Evolutionary conservation across 371 early-diverging fungal genomes (phyloP), one percentile per base, ranked within the genome.

Genomic region (Phascolomyces articulosus): DNA sequence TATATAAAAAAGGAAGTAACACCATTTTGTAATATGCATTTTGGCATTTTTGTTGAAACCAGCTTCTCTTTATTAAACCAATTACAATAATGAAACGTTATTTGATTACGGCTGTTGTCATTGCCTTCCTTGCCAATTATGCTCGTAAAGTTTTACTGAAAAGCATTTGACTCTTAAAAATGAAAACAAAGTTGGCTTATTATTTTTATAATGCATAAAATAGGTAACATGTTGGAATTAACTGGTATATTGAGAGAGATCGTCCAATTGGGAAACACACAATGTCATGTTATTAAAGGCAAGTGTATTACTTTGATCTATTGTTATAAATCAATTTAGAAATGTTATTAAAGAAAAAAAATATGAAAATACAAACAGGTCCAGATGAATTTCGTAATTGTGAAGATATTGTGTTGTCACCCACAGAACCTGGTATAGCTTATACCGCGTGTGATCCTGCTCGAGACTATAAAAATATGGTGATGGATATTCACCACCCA

Each of bases 401-500:
- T 53, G 82, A 81, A 54, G 77, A 81, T 34, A 47, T 67, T 4
- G 53, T 71, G 4, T 40, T 69, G 7, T 44, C 44, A n/a, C 34
- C 51, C 4, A 49, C 63, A 18, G 62, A 70, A 38, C 27, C 63
- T 16, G 79, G 75, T 0, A 48, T 78, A 31, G 70, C 63, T n/a
- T 78, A 74, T 54, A 41, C 60, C 11, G 48, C 60, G 18, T 81
- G 82, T 53, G 79, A 81, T 60, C 73, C 82, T 47, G 64, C 60
- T 15, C 54, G 74, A 13, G 55, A 55, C 24, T 44, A 62, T 28
- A 55, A 41, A 23, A 81, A 81, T 55, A 60, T 61, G 27, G 70
- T 76, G 0, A 69, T 81, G 74, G 71, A 66, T 26, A 23, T 71
- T 9, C 13, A 23, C 18, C 65, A 57, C 26, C 61, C 55, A 2